These are phyloP conservation scores for Rhodotorula sp. DNA, from an alignment of 1,284 basidiomycete species.

Conservation along the genomic window DNA sequence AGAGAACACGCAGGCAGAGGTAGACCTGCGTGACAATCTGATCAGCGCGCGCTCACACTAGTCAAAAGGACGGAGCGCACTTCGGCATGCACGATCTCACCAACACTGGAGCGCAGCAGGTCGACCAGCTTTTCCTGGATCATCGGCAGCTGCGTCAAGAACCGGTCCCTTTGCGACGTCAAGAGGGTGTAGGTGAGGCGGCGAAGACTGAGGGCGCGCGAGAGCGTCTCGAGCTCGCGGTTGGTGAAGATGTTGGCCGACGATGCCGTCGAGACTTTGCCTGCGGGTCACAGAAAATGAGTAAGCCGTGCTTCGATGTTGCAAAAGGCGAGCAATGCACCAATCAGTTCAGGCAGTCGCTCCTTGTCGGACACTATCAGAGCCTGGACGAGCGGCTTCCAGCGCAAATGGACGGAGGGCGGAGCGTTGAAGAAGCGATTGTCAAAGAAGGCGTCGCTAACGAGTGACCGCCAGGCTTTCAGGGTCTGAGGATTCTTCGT, in stretches of 20 bases:
- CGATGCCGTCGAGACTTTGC: slow-evolving; percentile 75
- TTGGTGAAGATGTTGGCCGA: slow-evolving; percentile 97
- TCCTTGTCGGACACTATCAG: slow-evolving; percentile 85
- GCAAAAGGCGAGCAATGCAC: slow-evolving; percentile 51
- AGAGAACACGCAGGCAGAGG: slow-evolving; percentile 83
- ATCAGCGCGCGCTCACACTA: too few species aligned
- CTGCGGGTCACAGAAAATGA: slow-evolving; percentile 50
- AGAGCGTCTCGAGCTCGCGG: slow-evolving; percentile 85
- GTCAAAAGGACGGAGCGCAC: too few species aligned
- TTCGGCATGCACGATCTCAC: slow-evolving; percentile 86
- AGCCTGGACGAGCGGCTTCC: slow-evolving; percentile 75
- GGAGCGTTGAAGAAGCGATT: slow-evolving; percentile 77
- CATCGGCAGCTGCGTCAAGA: slow-evolving; percentile 80
- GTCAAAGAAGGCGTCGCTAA: slow-evolving; percentile 80
- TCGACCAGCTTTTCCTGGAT: slow-evolving; percentile 98
- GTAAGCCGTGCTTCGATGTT: neutral
- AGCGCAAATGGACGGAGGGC: slow-evolving; percentile 60
- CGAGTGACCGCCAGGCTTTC: slow-evolving; percentile 79
- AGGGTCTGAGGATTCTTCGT: slow-evolving; percentile 70
- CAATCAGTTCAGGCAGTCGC: slow-evolving; percentile 75
- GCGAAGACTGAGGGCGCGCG: slow-evolving; percentile 83
- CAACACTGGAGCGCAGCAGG: slow-evolving; percentile 70
- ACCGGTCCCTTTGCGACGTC: slow-evolving; percentile 82
- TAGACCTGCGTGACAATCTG: slow-evolving; percentile 56
- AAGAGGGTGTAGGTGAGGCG: slow-evolving; percentile 82